Evolutionary conservation across 2,329 filamentous ascomycete species (phyloP).

Genomic region (Cercospora citrullina): DNA sequence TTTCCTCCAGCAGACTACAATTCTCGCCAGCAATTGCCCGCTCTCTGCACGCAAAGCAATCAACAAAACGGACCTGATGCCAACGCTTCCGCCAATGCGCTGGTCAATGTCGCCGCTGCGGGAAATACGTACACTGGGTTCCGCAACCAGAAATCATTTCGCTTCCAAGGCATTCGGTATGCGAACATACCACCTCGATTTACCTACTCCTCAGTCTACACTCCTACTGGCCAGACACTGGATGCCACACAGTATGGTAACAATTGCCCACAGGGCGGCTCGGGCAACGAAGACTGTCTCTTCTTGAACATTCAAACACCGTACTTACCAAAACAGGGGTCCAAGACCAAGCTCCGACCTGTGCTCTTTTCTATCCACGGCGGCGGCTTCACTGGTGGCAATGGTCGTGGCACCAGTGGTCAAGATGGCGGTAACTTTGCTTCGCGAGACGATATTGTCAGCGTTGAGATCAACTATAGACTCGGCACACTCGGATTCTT

Average conservation of each 20-base stretch:
- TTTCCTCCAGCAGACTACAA: neutral
- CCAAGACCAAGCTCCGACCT: slow-evolving; percentile 43
- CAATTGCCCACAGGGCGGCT: slow-evolving; percentile 45
- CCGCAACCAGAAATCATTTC: slow-evolving; percentile 55
- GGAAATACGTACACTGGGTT: slow-evolving; percentile 53
- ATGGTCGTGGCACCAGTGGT: slow-evolving; percentile 38
- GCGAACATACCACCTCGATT: slow-evolving; percentile 47
- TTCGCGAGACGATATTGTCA: slow-evolving; percentile 59
- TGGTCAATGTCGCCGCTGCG: slow-evolving; percentile 44
- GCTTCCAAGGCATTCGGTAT: slow-evolving; percentile 51
- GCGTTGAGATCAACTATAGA: slow-evolving; percentile 63
- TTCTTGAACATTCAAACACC: slow-evolving; percentile 53
- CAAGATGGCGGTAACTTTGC: slow-evolving; percentile 56
- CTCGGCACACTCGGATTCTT: slow-evolving; percentile 60
- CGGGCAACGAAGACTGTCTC: slow-evolving; percentile 48
- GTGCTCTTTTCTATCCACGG: slow-evolving; percentile 58
- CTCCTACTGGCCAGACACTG: slow-evolving; percentile 47
- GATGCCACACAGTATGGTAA: slow-evolving; percentile 50
- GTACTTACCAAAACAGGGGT: slow-evolving; percentile 45
- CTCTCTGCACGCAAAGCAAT: slow-evolving; percentile 55
- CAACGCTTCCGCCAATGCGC: slow-evolving; percentile 40
- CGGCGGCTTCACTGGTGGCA: slow-evolving; percentile 57
- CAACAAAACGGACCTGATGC: slow-evolving; percentile 39
- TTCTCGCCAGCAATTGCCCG: slow-evolving; percentile 40
- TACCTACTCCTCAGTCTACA: slow-evolving; percentile 51